Evolutionary conservation across 2,329 filamentous ascomycete genomes (phyloP).

Genomic region (Dendrostoma leiphaemia): DNA sequence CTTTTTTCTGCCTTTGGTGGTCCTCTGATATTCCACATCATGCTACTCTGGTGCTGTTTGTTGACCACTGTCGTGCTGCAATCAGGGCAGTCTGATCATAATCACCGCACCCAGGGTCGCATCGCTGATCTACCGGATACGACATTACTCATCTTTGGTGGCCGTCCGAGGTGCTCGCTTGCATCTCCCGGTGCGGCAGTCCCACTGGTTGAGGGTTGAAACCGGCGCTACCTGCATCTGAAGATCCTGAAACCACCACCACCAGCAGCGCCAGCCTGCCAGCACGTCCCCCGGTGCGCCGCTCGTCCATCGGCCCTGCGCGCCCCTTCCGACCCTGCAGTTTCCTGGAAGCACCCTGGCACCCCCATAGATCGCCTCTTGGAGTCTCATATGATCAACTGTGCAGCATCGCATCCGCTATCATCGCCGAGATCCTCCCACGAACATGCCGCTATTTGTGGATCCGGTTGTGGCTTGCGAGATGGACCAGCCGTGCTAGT

Average conservation of each 20-base stretch:
- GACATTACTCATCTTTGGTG: no score
- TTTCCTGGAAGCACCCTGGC: no score
- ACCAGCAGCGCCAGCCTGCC: not conserved
- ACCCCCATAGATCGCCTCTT: not conserved
- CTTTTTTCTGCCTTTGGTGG: no score
- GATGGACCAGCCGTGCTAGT: not conserved
- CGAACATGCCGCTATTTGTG: not conserved
- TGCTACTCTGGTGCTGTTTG: no score
- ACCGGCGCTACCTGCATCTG: slow-evolving; percentile 10
- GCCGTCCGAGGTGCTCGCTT: not conserved
- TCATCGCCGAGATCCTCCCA: not conserved
- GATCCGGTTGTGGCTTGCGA: not conserved
- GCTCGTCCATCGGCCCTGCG: no score
- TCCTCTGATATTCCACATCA: no score
- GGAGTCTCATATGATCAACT: slow-evolving; percentile 2
- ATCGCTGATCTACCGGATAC: no score
- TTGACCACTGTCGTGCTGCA: no score
- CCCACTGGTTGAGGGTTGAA: slow-evolving; percentile 8
- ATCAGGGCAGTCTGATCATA: no score
- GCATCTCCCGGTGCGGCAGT: not conserved
- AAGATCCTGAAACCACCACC: slow-evolving; percentile 17
- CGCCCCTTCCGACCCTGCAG: no score
- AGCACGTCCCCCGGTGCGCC: no score
- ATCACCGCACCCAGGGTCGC: not conserved
- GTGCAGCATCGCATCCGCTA: not conserved